phyloP scores from a whole-genome alignment of 2,329 filamentous ascomycete species.

The Verticillium klebahnii region DNA sequence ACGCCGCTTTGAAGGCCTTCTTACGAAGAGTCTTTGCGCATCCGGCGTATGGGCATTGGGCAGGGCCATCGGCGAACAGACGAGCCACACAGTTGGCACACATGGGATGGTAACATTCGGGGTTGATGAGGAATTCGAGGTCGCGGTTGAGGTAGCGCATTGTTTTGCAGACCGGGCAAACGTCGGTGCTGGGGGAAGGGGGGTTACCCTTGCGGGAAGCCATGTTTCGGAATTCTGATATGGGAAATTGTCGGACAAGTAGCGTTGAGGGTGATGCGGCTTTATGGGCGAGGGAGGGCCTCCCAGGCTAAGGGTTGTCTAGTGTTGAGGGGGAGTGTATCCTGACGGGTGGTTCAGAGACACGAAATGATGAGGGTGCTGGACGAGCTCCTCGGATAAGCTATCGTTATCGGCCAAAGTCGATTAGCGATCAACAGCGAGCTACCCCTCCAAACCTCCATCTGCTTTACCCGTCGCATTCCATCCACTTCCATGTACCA shows the following conservation, averaged over 20 bases:
- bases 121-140: conserved; percentile 94
- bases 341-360: too few relatives aligned
- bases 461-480: neutral
- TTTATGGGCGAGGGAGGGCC: too few relatives aligned
- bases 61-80: conserved; percentile 87
- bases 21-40: conserved; percentile 85
- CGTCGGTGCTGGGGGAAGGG: conserved; percentile 49
- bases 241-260: too few relatives aligned
- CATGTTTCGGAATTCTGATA: neutral
- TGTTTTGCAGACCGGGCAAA: conserved; percentile 96
- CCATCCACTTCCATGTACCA: neutral
- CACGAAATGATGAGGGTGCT: too few relatives aligned
- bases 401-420: neutral
- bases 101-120: conserved; percentile 99
- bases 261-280: too few relatives aligned
- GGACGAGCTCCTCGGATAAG: neutral
- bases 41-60: conserved; percentile 84
- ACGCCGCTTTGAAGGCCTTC: conserved; percentile 78
- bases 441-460: conserved; percentile 3
- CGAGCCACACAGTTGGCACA: conserved; percentile 94
- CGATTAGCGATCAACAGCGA: neutral
- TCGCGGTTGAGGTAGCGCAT: conserved; percentile 91
- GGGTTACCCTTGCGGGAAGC: conserved; percentile 1
- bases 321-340: too few relatives aligned
- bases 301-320: too few relatives aligned